phyloP scores from a whole-genome alignment of 495 filamentous ascomycete species.

The Tuber melanosporum region DNA sequence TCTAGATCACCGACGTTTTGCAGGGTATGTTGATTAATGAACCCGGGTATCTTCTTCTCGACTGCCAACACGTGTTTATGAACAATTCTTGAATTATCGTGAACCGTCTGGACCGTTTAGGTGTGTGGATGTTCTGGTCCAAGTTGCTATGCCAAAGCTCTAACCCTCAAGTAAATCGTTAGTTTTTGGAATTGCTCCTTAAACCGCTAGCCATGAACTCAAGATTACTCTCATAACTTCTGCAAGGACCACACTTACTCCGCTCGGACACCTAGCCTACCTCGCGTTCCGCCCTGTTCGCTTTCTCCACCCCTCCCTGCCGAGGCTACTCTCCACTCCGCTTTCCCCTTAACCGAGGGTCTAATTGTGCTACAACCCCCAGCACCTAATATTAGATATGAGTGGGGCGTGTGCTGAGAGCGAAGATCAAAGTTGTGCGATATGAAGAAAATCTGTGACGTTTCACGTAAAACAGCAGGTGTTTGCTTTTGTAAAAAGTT shows the following conservation, averaged over 20 bases:
- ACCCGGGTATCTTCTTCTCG: conserved; percentile 20
- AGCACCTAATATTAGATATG: not conserved
- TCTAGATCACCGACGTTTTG: not conserved
- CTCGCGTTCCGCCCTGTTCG: not conserved
- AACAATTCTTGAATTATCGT: not conserved
- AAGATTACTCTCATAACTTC: not conserved
- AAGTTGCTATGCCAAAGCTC: not conserved
- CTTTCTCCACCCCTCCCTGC: not conserved
- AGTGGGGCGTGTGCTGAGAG: not conserved
- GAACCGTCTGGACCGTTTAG: too few relatives aligned
- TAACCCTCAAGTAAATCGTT: not conserved
- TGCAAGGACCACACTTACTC: not conserved
- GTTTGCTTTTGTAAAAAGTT: not conserved
- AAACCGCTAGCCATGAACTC: not conserved
- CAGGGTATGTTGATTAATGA: conserved; percentile 19
- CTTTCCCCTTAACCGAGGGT: not conserved
- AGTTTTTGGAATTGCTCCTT: not conserved
- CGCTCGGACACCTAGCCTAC: not conserved
- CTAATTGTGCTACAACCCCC: not conserved
- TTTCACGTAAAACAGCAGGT: not conserved
- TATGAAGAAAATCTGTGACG: not conserved
- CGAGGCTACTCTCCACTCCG: not conserved
- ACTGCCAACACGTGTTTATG: not conserved
- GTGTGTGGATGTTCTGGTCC: too few relatives aligned
- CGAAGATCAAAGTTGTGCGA: not conserved